Evolutionary conservation across 352 stramenopile genomes (phyloP).

Genomic region (Globisporangium middletonii): DNA sequence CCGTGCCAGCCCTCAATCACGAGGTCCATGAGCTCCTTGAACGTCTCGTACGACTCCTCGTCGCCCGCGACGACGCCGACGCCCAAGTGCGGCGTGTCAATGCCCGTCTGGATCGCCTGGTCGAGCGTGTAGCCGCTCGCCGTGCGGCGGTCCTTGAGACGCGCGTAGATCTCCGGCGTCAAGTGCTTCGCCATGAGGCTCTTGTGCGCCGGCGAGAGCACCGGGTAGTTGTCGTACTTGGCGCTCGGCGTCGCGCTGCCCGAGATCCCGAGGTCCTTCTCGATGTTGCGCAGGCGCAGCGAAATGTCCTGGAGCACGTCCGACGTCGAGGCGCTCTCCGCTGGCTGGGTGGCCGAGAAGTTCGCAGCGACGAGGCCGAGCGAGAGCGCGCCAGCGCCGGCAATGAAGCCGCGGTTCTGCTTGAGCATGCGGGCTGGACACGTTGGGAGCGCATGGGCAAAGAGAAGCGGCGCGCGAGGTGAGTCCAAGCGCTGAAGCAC

Average conservation of each 20-base stretch:
- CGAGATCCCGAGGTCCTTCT: conserved; percentile 53
- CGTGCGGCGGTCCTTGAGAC: conserved; percentile 68
- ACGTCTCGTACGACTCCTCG: conserved; percentile 75
- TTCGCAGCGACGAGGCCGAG: conserved; percentile 49
- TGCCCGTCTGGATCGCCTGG: conserved; percentile 80
- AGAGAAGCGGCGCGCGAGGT: neutral
- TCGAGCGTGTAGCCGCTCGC: conserved; percentile 80
- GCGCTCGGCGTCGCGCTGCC: neutral
- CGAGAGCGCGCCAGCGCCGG: conserved; percentile 43
- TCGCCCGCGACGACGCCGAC: conserved; percentile 84
- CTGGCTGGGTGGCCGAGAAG: conserved; percentile 23
- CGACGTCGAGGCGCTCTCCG: conserved; percentile 51
- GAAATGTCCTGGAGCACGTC: conserved; percentile 64
- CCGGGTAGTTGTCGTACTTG: conserved; percentile 69
- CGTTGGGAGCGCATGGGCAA: neutral
- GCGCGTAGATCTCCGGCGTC: conserved; percentile 72
- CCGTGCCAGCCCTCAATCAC: conserved; percentile 86
- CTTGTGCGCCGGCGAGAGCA: conserved; percentile 78
- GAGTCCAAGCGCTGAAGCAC: neutral
- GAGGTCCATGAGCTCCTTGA: conserved; percentile 81
- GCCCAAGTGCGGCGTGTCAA: conserved; percentile 76
- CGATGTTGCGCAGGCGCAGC: conserved; percentile 50
- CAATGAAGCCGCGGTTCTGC: conserved; percentile 49
- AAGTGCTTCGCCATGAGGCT: conserved; percentile 86
- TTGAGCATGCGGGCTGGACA: conserved; percentile 42